Evolutionary conservation across 495 filamentous ascomycete species (phyloP), one percentile per base, ranked within the genome.

Genomic region (Xylaria intraflava): DNA sequence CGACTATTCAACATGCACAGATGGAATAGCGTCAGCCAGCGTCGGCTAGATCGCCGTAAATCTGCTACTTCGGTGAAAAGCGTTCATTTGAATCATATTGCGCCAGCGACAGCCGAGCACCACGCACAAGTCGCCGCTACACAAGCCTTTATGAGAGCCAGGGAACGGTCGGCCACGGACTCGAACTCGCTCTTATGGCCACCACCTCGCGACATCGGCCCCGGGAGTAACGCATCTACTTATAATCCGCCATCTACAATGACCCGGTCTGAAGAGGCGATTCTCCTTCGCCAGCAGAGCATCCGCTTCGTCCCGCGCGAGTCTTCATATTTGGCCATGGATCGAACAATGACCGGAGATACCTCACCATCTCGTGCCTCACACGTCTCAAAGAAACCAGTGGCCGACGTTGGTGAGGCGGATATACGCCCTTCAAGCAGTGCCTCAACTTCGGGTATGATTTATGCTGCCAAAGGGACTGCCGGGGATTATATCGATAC

Each of bases 111-210:
- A n/a, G 79, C 80, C 10, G 75, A 79, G 43, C 69, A 74, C 29
- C 79, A 87, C 62, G 87, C 87, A 26, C 76, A 83, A 9, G 77
- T 78, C 35, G 87, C 87, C 44, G 87, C 87, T n/a, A 74, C 73
- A 22, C 68, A 76, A 55, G 87, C 87, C 36, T 89, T 82, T 70
- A 64, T 70, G 12, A 76, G 79, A 53, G 82, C 82, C 30, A 77
- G 68, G 38, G 75, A 74, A 53, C 70, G 76, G 9, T 62, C 61
- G 27, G 17, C 35, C 38, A 60, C 61, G 39, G 46, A 52, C 39
- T 24, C 58, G 44, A 35, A 43, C 11, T 27, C 39, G 60, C 5
- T 68, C 53, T 39, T 67, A 50, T 46, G 65, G 73, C 43, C 70
- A 63, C 17, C 62, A 64, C 48, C 44, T 23, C 52, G 59, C n/a